Conservation (phyloP, 23 red algal genomes). For the Gracilariopsis chorda region DNA sequence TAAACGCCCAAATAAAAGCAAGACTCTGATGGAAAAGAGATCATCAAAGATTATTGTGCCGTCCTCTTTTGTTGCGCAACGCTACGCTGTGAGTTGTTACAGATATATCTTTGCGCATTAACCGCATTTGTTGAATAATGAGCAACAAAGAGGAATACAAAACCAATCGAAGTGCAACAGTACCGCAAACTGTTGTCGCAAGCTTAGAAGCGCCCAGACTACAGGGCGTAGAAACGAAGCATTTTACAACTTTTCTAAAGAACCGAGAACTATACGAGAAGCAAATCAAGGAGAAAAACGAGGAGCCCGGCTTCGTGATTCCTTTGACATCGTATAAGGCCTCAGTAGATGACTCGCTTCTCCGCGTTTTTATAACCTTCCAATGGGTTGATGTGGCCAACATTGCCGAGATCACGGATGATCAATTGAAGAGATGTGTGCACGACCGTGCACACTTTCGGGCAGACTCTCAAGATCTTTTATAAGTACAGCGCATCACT, state of each 20-base stretch:
- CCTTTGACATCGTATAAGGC: constrained; percentile 21
- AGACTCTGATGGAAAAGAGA: no score
- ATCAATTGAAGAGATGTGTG: not conserved
- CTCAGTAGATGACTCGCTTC: constrained; percentile 1
- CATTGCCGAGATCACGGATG: not conserved
- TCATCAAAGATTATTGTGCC: no score
- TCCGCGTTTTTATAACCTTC: not conserved
- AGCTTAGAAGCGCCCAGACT: constrained; percentile 16
- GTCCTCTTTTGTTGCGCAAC: no score
- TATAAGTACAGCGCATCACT: not conserved
- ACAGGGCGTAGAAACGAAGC: not conserved
- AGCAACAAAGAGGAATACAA: no score
- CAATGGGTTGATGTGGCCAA: not conserved
- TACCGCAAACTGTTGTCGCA: not conserved
- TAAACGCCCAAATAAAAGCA: no score
- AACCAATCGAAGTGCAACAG: no score
- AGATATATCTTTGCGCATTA: no score
- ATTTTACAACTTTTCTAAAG: constrained; percentile 20
- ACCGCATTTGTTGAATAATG: no score
- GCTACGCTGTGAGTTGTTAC: no score
- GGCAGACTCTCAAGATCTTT: not conserved
- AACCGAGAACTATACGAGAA: constrained; percentile 35
- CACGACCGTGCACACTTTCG: not conserved
- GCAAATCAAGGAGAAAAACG: constrained; percentile 12
- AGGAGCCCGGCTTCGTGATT: constrained; percentile 1